Evolutionary conservation across 2,329 filamentous ascomycete genomes (phyloP).

Genomic region (Cladosporium sp.): DNA sequence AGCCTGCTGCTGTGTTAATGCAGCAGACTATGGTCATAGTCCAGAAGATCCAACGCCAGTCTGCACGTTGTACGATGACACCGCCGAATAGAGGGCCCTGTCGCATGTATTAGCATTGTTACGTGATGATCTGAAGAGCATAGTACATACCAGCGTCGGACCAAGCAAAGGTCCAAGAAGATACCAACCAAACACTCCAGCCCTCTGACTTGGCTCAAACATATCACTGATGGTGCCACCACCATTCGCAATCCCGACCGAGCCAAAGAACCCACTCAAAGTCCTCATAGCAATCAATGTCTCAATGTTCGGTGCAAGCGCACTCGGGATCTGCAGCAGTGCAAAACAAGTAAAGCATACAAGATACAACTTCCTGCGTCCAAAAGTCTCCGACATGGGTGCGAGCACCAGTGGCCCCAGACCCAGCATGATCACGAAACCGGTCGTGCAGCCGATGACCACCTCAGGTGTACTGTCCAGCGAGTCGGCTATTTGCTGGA

Average conservation of each 20-base stretch:
- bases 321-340: slow-evolving; percentile 45
- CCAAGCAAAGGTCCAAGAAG: slow-evolving; percentile 42
- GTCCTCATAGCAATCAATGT: slow-evolving; percentile 43
- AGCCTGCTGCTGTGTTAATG: slow-evolving; percentile 40
- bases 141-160: slow-evolving; percentile 22
- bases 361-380: slow-evolving; percentile 42
- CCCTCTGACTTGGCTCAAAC: slow-evolving; percentile 44
- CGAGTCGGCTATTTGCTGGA: slow-evolving; percentile 46
- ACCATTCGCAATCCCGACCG: slow-evolving; percentile 48
- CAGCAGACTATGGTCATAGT: slow-evolving; percentile 41
- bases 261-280: slow-evolving; percentile 48
- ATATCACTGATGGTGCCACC: slow-evolving; percentile 51
- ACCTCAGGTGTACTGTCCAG: slow-evolving; percentile 38
- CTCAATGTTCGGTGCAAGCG: slow-evolving; percentile 44
- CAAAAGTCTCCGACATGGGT: slow-evolving; percentile 46
- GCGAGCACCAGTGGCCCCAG: slow-evolving; percentile 45
- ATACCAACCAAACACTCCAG: slow-evolving; percentile 45
- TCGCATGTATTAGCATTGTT: neutral
- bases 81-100: slow-evolving; percentile 41
- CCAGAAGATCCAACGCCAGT: slow-evolving; percentile 50
- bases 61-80: slow-evolving; percentile 41
- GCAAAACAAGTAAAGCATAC: slow-evolving; percentile 43
- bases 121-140: neutral
- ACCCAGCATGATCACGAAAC: slow-evolving; percentile 48
- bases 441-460: slow-evolving; percentile 49